A percentile compares a stretch with the other conserved stretches of the same genome.
Evolutionary conservation across 495 filamentous ascomycete genomes (phyloP).

Genomic region (Penicillium cinerascens): DNA sequence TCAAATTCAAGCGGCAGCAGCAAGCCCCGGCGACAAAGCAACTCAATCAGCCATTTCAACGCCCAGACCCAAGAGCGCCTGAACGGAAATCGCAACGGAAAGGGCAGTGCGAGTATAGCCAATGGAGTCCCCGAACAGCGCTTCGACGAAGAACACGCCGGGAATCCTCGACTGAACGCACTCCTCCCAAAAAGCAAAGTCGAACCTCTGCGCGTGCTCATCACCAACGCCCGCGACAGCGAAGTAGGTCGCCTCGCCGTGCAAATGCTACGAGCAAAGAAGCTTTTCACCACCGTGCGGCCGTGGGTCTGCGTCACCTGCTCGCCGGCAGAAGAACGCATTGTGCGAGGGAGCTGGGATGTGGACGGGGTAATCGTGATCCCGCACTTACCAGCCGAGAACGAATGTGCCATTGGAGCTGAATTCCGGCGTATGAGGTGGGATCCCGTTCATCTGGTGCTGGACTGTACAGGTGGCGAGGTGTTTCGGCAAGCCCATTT

Average conservation of each 20-base stretch:
- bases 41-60: background rate
- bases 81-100: slow-evolving; percentile 1
- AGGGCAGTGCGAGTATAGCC: background rate
- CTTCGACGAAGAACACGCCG: background rate
- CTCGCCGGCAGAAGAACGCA: slow-evolving; percentile 24
- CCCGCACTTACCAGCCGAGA: slow-evolving; percentile 17
- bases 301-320: slow-evolving; percentile 44
- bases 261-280: slow-evolving; percentile 32
- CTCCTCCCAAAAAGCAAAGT: slow-evolving; percentile 1
- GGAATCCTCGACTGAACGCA: background rate
- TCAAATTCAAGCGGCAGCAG: background rate
- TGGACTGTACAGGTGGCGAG: slow-evolving; percentile 36
- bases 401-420: slow-evolving; percentile 27
- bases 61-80: background rate
- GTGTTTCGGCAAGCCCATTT: slow-evolving; percentile 35
- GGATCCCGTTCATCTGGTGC: slow-evolving; percentile 38
- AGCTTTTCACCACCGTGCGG: slow-evolving; percentile 29
- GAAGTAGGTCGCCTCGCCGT: slow-evolving; percentile 39
- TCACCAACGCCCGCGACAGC: slow-evolving; percentile 37
- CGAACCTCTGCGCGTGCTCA: slow-evolving; percentile 27
- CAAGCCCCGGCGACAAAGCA: background rate
- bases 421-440: slow-evolving; percentile 31
- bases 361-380: slow-evolving; percentile 35
- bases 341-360: slow-evolving; percentile 20
- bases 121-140: background rate